Evolutionary conservation across 306 rosid species (phyloP).

Genomic region (Pachyrhizus erosus): DNA sequence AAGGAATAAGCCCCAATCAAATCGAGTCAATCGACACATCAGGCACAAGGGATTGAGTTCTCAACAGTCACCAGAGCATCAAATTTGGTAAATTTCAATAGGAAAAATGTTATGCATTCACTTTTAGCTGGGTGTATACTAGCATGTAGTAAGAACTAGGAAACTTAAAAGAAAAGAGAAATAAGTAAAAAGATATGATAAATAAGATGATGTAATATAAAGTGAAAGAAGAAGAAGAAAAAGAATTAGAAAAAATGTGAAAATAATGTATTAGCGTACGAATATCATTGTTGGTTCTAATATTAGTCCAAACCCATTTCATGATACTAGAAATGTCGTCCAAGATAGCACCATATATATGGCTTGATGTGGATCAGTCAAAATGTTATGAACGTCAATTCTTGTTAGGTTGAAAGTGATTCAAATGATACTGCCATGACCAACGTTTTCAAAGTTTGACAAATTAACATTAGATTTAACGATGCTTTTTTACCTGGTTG

Average conservation of each 20-base stretch:
- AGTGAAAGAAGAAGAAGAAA: not conserved
- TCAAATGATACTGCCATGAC: not conserved
- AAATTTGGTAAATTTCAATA: not conserved
- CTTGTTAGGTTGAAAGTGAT: not conserved
- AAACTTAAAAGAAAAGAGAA: too few species aligned
- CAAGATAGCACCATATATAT: not conserved
- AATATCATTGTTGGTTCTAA: not conserved
- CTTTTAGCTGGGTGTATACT: not conserved
- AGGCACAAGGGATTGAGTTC: too few species aligned
- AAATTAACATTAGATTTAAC: not conserved
- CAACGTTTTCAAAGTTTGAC: constrained; percentile 31
- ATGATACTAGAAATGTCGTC: not conserved
- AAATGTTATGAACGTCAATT: not conserved
- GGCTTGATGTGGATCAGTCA: constrained; percentile 22
- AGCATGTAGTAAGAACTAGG: too few species aligned
- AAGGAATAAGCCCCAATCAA: too few species aligned
- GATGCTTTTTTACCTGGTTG: not conserved
- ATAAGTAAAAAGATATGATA: too few species aligned
- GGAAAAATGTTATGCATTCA: not conserved
- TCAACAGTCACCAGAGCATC: too few species aligned
- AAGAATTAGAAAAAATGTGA: too few species aligned
- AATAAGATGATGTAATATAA: too few species aligned
- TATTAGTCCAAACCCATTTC: not conserved
- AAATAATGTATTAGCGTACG: not conserved
- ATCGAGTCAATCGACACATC: too few species aligned